These are phyloP conservation scores for Astrothelium subdiscretum DNA, from an alignment of 495 filamentous ascomycete species.

Conservation along the genomic window DNA sequence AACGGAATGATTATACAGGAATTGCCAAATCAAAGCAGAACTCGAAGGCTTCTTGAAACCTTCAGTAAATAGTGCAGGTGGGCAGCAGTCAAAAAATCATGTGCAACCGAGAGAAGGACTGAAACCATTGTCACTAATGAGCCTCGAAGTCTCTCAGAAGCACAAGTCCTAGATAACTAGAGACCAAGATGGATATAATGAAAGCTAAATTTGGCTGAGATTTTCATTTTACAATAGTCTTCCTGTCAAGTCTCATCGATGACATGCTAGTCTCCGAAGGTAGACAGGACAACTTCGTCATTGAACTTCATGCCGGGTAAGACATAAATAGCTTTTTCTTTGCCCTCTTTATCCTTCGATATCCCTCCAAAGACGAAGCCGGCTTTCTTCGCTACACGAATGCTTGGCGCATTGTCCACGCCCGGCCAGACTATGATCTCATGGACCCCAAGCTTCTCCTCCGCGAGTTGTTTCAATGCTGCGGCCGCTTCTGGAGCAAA, in stretches of 20 bases:
- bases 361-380: neutral
- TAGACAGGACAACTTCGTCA: neutral
- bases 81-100: neutral
- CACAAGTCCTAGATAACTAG: neutral
- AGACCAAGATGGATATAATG: neutral
- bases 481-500: neutral
- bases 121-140: neutral
- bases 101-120: neutral
- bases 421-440: neutral
- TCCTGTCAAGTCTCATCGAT: neutral
- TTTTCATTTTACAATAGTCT: neutral
- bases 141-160: neutral
- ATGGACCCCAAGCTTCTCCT: neutral
- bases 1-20: too few relatives aligned
- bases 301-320: neutral
- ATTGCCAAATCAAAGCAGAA: neutral
- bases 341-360: neutral
- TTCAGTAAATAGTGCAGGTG: neutral
- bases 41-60: neutral
- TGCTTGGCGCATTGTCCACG: neutral
- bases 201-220: neutral
- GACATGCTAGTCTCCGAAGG: neutral
- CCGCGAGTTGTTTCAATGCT: neutral
- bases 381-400: slow-evolving; percentile 1
- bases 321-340: neutral